Percentiles rank a stretch among this genome's conserved stretches.
Conservation (phyloP, 2,329 filamentous ascomycete species). For the Coniochaeta sp. region DNA sequence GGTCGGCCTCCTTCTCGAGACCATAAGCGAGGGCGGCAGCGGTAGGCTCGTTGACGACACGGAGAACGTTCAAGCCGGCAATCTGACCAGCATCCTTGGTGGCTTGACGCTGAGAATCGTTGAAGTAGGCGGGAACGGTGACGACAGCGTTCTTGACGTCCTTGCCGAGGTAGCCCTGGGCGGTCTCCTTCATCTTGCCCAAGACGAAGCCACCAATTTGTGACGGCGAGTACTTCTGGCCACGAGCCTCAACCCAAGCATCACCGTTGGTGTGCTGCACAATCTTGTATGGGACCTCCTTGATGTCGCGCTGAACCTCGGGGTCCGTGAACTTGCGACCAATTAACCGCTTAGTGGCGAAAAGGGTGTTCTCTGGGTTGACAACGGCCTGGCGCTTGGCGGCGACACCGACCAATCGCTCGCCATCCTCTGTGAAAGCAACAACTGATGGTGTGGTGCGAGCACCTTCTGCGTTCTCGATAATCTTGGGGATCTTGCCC, state of each 20-base stretch:
- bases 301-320: slow-evolving; percentile 94
- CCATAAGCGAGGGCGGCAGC: slow-evolving; percentile 93
- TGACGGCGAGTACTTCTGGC: slow-evolving; percentile 95
- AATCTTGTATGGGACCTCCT: slow-evolving; percentile 98
- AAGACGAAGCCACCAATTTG: slow-evolving; percentile 95
- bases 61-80: slow-evolving; percentile 89
- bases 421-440: slow-evolving; percentile 89
- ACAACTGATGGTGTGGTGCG: slow-evolving; percentile 92
- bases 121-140: slow-evolving; percentile 97
- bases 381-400: slow-evolving; percentile 98
- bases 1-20: slow-evolving; percentile 88
- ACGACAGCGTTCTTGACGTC: slow-evolving; percentile 92
- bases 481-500: slow-evolving; percentile 90
- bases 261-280: slow-evolving; percentile 95
- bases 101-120: slow-evolving; percentile 94
- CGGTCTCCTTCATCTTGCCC: slow-evolving; percentile 99
- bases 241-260: slow-evolving; percentile 89
- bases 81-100: slow-evolving; percentile 98
- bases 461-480: slow-evolving; percentile 94
- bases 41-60: slow-evolving; percentile 97
- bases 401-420: slow-evolving; percentile 92
- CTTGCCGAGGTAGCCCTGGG: slow-evolving; percentile 86
- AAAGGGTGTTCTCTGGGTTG: slow-evolving; percentile 97
- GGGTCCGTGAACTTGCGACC: slow-evolving; percentile 91
- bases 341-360: slow-evolving; percentile 97